A percentile compares a stretch with the other conserved stretches of the same genome.
phyloP scores from a whole-genome alignment of 2,329 filamentous ascomycete species.

The Aureobasidium sp. region DNA sequence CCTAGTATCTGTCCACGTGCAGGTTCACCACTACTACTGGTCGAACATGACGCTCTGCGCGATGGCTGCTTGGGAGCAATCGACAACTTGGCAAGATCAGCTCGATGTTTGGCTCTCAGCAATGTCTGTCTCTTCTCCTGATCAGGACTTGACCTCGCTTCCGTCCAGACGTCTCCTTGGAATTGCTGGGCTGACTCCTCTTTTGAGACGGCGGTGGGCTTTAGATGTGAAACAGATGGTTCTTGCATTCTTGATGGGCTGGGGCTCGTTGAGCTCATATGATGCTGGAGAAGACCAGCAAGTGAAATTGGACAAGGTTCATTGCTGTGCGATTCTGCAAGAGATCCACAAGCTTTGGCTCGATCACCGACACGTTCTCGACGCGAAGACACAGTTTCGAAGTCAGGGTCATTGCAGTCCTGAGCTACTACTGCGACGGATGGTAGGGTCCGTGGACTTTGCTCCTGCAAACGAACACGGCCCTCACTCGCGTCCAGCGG shows the following conservation, averaged over 20 bases:
- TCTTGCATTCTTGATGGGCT: neutral
- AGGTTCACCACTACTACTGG: neutral
- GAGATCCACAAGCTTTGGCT: neutral
- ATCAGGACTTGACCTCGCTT: neutral
- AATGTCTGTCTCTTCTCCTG: neutral
- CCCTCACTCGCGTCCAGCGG: neutral
- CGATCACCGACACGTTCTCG: neutral
- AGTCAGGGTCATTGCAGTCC: neutral
- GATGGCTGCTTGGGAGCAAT: neutral
- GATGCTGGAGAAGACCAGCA: neutral
- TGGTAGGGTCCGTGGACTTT: neutral
- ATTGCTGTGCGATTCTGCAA: neutral
- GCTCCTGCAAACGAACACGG: neutral
- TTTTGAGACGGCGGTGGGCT: neutral
- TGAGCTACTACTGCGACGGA: neutral
- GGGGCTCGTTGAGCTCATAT: neutral
- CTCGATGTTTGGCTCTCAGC: neutral
- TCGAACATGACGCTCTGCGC: no score
- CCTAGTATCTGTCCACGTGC: neutral
- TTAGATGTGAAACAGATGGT: neutral
- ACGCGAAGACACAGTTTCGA: neutral
- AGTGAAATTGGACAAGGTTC: neutral
- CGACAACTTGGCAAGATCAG: neutral
- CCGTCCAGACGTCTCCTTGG: neutral
- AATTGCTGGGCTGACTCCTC: neutral